Conservation (phyloP, 2,329 filamentous ascomycete genomes). For the Tolypocladium tundrense region DNA sequence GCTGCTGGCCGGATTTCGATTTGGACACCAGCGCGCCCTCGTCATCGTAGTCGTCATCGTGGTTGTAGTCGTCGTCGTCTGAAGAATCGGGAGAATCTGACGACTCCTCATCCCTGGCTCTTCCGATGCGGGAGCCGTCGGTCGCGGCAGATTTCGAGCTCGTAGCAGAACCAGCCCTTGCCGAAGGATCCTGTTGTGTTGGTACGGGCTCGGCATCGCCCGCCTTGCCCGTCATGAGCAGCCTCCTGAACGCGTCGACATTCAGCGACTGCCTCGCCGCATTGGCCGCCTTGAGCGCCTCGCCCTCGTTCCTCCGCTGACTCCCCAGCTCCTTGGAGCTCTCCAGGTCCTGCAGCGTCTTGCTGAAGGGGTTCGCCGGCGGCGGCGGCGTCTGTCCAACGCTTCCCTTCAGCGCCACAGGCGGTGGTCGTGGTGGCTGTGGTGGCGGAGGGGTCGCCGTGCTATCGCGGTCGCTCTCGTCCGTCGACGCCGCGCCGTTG, state of each 20-base stretch:
- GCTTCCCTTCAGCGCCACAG: not conserved
- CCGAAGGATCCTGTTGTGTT: not conserved
- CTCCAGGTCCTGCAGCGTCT: slow-evolving; percentile 42
- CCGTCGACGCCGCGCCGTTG: slow-evolving; percentile 12
- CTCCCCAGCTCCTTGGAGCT: slow-evolving; percentile 19
- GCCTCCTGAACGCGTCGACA: slow-evolving; percentile 66
- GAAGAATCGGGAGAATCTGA: not conserved
- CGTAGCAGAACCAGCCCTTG: not conserved
- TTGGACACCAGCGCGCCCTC: not conserved
- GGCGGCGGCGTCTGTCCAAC: slow-evolving; percentile 1
- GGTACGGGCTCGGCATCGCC: slow-evolving; percentile 13
- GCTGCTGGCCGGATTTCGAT: not conserved
- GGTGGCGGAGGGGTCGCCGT: slow-evolving; percentile 14
- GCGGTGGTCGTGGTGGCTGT: slow-evolving; percentile 7
- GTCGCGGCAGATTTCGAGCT: not conserved
- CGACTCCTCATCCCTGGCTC: not conserved
- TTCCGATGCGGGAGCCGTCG: not conserved
- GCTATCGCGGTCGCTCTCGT: slow-evolving; percentile 17
- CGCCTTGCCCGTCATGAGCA: slow-evolving; percentile 64
- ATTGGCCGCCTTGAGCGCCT: slow-evolving; percentile 20
- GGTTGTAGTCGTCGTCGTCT: slow-evolving; percentile 1
- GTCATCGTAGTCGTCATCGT: not conserved
- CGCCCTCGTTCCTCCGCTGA: slow-evolving; percentile 19
- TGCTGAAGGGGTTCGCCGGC: slow-evolving; percentile 39
- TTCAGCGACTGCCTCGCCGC: slow-evolving; percentile 45